These are phyloP conservation scores for Umbelopsis ramanniana DNA, from an alignment of 192 early-diverging fungal species.

Conservation along the genomic window DNA sequence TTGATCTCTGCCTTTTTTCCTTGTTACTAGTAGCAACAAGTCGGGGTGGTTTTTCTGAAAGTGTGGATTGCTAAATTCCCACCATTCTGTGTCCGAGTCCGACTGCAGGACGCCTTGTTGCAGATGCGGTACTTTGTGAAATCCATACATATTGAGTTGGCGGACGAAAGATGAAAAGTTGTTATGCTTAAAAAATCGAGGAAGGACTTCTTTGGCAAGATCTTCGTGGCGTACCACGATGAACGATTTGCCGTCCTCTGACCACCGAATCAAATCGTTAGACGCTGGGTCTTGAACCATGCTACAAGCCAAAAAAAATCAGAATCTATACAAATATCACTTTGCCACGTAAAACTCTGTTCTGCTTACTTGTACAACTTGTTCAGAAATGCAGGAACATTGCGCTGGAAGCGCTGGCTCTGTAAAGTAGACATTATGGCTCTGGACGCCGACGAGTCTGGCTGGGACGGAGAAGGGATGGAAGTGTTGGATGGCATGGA, in stretches of 20 bases:
- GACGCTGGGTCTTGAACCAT: constrained; percentile 91
- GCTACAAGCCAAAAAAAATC: constrained; percentile 43
- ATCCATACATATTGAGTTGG: constrained; percentile 96
- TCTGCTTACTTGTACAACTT: constrained; percentile 84
- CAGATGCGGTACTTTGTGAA: constrained; percentile 95
- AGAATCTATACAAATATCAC: neutral
- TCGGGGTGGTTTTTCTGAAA: constrained; percentile 93
- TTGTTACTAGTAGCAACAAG: constrained; percentile 81
- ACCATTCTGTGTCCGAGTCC: constrained; percentile 77
- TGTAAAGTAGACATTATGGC: constrained; percentile 24
- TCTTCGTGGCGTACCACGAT: constrained; percentile 56
- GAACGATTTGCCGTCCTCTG: constrained; percentile 86
- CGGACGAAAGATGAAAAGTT: constrained; percentile 92
- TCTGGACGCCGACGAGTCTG: constrained; percentile 1
- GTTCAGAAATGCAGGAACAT: constrained; percentile 90
- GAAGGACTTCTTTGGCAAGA: constrained; percentile 61
- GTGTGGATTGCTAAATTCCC: constrained; percentile 91
- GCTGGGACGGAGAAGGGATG: neutral
- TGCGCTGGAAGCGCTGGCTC: constrained; percentile 31
- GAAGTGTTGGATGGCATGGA: neutral
- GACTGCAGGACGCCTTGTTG: constrained; percentile 87
- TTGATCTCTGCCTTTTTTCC: constrained; percentile 72
- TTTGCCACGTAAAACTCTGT: neutral
- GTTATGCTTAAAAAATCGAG: constrained; percentile 90
- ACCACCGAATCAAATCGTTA: constrained; percentile 90